These are phyloP conservation scores for Millerago galiae DNA, from an alignment of 805 yeast species.

Conservation along the genomic window DNA sequence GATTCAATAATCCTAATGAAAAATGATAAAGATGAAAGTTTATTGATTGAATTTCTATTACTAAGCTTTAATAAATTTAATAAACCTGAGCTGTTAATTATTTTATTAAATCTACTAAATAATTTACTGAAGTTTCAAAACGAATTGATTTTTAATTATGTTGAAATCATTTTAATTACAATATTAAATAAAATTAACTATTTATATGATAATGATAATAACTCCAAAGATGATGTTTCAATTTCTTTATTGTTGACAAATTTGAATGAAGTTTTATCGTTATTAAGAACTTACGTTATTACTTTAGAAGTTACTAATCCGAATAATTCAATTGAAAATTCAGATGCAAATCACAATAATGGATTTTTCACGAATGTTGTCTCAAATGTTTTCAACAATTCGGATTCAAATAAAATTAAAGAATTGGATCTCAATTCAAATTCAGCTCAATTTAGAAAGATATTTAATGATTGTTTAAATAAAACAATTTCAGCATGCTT, in stretches of 20 bases:
- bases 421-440: background rate
- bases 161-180: constrained; percentile 17
- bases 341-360: constrained; percentile 33
- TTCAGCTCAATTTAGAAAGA: constrained; percentile 11
- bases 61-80: constrained; percentile 18
- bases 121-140: constrained; percentile 20
- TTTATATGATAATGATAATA: constrained; percentile 12
- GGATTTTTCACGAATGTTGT: constrained; percentile 50
- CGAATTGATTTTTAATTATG: constrained; percentile 20
- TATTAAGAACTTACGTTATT: constrained; percentile 29
- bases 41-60: constrained; percentile 19
- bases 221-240: constrained; percentile 35
- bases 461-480: constrained; percentile 44
- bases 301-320: constrained; percentile 44
- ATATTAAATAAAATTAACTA: constrained; percentile 18
- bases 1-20: constrained; percentile 12
- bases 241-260: constrained; percentile 46
- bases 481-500: constrained; percentile 50
- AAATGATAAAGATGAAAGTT: constrained; percentile 10
- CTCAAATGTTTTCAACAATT: constrained; percentile 71
- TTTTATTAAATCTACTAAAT: constrained; percentile 16
- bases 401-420: constrained; percentile 33
- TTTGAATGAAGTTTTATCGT: constrained; percentile 55
- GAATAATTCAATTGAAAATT: background rate
- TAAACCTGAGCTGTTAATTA: constrained; percentile 15